A percentile compares a stretch with the other conserved stretches of the same genome.
Conservation (phyloP, 2,329 filamentous ascomycete species). For the Mariannaea elegans region DNA sequence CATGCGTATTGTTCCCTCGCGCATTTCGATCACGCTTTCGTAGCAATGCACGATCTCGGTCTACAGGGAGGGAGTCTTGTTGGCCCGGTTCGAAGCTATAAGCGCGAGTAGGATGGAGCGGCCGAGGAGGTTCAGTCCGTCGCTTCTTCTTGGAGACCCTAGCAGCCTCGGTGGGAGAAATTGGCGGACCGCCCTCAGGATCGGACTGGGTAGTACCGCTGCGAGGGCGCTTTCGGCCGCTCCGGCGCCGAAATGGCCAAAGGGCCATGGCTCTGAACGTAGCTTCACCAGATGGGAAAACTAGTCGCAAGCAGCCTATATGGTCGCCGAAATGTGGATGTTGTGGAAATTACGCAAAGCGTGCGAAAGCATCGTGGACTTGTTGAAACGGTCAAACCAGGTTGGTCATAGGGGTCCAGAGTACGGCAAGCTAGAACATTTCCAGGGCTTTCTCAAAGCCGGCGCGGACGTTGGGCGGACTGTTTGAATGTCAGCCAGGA, state of each 20-base stretch:
- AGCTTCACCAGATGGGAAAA: slow-evolving; percentile 31
- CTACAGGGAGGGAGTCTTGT: slow-evolving; percentile 61
- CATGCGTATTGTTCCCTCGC: slow-evolving; percentile 22
- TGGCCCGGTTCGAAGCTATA: slow-evolving; percentile 72
- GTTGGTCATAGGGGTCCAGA: slow-evolving; percentile 35
- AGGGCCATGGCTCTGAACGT: slow-evolving; percentile 68
- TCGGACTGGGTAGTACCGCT: slow-evolving; percentile 64
- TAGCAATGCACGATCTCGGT: slow-evolving; percentile 30
- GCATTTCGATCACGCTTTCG: slow-evolving; percentile 35
- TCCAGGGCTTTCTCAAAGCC: slow-evolving; percentile 37
- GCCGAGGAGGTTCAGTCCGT: slow-evolving; percentile 57
- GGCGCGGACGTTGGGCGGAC: slow-evolving; percentile 16
- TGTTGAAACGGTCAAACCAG: slow-evolving; percentile 36
- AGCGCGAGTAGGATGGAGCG: slow-evolving; percentile 57
- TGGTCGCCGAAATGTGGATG: slow-evolving; percentile 35
- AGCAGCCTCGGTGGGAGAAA: slow-evolving; percentile 46
- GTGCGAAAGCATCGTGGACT: slow-evolving; percentile 43
- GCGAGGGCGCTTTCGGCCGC: slow-evolving; percentile 68
- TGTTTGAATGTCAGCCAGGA: slow-evolving; percentile 21
- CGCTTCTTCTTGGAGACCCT: slow-evolving; percentile 51
- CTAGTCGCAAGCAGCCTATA: slow-evolving; percentile 35
- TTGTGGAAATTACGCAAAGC: slow-evolving; percentile 37
- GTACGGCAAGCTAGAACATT: slow-evolving; percentile 30
- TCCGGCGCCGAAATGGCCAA: slow-evolving; percentile 84
- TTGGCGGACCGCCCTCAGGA: slow-evolving; percentile 54